phyloP scores from a whole-genome alignment of 257 asterid species.

The Avicennia marina region DNA sequence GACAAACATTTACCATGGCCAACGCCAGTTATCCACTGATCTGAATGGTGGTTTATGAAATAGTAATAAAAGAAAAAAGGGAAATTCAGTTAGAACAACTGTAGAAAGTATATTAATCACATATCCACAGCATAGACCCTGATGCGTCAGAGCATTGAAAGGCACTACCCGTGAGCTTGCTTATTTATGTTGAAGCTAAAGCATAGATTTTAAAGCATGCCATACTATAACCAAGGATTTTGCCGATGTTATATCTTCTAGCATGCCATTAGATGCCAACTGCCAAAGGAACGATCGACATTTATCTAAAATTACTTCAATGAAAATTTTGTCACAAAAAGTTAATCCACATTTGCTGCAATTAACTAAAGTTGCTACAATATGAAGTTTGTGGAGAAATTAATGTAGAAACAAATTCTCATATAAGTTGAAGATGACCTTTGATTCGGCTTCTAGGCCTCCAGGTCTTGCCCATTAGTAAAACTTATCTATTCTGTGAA shows the following conservation, averaged over 20 bases:
- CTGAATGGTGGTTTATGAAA: background rate
- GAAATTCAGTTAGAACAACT: background rate
- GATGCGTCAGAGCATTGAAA: background rate
- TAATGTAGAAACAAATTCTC: background rate
- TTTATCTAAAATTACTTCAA: background rate
- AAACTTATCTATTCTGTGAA: too few relatives aligned
- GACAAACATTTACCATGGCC: slow-evolving; percentile 13
- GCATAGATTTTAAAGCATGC: background rate
- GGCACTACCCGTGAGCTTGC: background rate
- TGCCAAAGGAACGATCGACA: background rate
- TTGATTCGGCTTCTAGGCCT: too few relatives aligned
- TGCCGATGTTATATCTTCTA: background rate
- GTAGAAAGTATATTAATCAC: background rate
- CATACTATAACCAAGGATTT: background rate
- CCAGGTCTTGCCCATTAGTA: too few relatives aligned
- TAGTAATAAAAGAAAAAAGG: background rate
- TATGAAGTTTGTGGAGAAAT: background rate
- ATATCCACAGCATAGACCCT: background rate
- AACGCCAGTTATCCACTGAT: background rate
- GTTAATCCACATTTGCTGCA: background rate
- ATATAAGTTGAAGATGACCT: too few relatives aligned
- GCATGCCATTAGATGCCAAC: background rate
- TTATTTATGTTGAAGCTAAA: background rate
- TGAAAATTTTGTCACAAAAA: background rate
- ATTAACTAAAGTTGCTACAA: background rate